Conservation (phyloP, 73 alveolate genomes). For the Paramecium primaurelia region DNA sequence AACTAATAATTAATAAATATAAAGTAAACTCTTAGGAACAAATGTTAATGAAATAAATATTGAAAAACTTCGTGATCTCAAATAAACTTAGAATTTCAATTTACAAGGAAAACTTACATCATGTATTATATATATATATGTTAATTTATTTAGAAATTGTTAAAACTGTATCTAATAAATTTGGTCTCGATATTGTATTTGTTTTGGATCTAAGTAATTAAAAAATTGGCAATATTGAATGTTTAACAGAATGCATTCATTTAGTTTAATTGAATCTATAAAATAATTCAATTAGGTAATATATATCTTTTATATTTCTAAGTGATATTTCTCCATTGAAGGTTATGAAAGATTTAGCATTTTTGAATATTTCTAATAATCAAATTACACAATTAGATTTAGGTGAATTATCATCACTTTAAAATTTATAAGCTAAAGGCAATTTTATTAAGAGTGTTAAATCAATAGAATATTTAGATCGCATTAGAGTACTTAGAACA, state of each 20-base stretch:
- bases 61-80: not conserved
- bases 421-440: not conserved
- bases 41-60: constrained; percentile 29
- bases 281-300: not conserved
- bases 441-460: not conserved
- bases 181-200: not conserved
- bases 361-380: constrained; percentile 13
- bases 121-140: not conserved
- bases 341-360: not conserved
- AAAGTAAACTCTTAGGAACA: constrained; percentile 6
- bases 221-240: not conserved
- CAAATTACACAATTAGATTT: not conserved
- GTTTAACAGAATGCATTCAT: not conserved
- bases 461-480: not conserved
- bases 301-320: not conserved
- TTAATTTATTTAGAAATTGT: not conserved
- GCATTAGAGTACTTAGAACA: not conserved
- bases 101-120: not conserved
- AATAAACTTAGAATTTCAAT: not conserved
- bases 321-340: not conserved
- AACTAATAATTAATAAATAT: constrained; percentile 11
- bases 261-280: not conserved
- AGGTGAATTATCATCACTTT: not conserved
- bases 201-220: constrained; percentile 14
- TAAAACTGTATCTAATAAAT: not conserved